Evolutionary conservation across 306 rosid genomes (phyloP), one percentile per base, ranked within the genome.

Genomic region (Arachis stenosperma): DNA sequence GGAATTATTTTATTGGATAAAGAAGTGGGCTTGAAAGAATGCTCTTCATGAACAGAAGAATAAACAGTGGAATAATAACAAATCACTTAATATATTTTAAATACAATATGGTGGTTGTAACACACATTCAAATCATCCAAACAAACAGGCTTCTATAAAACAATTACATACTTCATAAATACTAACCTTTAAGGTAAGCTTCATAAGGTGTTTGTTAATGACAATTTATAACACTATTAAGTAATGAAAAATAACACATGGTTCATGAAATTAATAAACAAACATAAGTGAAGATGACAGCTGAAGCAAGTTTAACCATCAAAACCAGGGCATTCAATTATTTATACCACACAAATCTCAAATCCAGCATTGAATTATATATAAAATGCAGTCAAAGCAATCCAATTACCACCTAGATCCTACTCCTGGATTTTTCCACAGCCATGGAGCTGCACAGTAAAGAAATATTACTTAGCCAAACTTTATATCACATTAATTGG

Each of bases 161-260:
- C 66, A 82, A 83, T 79, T 76, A 79, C 81, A 75, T 48, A 86
- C 79, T 85, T 81, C 86, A 84, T 75, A 80, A 70, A 78, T 81
- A 70, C 71, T 76, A 78, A 76, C 57, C 73, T 43, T 81, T 65
- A 76, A 63, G 69, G 79, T 61, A 81, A 17, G 82, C 81, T 74
- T 81, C 58, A 83, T 47, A 52, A 75, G 61, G 81, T 78, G 54
- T 68, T 51, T 37, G 78, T 67, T 67, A 82, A 81, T 63, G 75
- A 81, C 77, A 79, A 83, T 33, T 67, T 65, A 57, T 57, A 82
- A 76, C 75, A 80, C 48, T 60, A 56, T 1, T 62, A 17, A 17
- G 17, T 17, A 17, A 17, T 17, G 78, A 29, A 61, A 52, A 79
- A 51, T 29, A 65, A 36, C 4, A 75, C 67, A 53, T 73, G 75